These are phyloP conservation scores for Picochlorum sp. DNA, from an alignment of 139 green algal species.

Conservation along the genomic window DNA sequence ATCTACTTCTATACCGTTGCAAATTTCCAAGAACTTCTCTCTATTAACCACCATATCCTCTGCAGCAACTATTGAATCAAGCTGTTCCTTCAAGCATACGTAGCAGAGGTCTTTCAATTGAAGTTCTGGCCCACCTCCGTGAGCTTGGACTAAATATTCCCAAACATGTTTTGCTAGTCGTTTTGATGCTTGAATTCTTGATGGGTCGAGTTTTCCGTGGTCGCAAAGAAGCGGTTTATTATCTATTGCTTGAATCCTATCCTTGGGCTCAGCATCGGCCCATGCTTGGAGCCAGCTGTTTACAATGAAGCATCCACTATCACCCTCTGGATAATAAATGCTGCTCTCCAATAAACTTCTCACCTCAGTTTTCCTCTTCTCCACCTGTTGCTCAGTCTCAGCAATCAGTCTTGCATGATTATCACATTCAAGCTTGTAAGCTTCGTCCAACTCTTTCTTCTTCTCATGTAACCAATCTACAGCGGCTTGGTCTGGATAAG, in stretches of 20 bases:
- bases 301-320: constrained; percentile 21
- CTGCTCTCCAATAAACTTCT: neutral
- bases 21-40: constrained; percentile 5
- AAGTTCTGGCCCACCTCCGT: constrained; percentile 23
- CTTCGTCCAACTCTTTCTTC: neutral
- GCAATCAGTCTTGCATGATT: neutral
- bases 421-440: neutral
- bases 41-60: constrained; percentile 4
- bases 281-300: constrained; percentile 28
- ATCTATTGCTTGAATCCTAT: constrained; percentile 21
- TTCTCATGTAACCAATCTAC: neutral
- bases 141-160: constrained; percentile 4
- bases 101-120: constrained; percentile 15
- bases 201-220: constrained; percentile 38
- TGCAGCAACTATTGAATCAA: constrained; percentile 8
- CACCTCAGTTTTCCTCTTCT: neutral
- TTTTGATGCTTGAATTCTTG: constrained; percentile 17
- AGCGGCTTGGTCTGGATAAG: neutral
- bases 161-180: constrained; percentile 18
- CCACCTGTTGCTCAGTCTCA: constrained; percentile 2
- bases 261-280: constrained; percentile 17
- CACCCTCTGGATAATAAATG: neutral
- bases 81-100: constrained; percentile 21
- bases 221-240: constrained; percentile 40
- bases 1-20: constrained; percentile 1